Conservation (phyloP, 768 basidiomycete species). For the Guyanaporus albipodus region DNA sequence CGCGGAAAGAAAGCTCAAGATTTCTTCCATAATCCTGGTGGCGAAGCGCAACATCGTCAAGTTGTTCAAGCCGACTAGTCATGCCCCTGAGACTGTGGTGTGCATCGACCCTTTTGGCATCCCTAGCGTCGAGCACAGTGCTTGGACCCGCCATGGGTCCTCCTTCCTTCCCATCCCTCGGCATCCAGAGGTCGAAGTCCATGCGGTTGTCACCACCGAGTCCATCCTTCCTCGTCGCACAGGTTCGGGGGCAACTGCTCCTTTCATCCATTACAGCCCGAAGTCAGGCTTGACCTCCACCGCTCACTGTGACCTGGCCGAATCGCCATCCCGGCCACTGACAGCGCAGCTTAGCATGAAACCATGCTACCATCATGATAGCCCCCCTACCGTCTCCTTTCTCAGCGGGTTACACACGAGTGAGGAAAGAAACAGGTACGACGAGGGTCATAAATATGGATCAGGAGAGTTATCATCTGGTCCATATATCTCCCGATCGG, state of each 20-base stretch:
- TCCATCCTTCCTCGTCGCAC: neutral
- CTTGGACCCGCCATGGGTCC: neutral
- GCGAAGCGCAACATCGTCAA: slow-evolving; percentile 13
- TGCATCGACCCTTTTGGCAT: neutral
- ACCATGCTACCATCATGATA: neutral
- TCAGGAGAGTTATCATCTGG: neutral
- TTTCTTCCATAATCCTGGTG: slow-evolving; percentile 9
- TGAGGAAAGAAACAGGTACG: slow-evolving; percentile 3
- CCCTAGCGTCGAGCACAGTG: neutral
- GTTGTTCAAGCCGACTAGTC: slow-evolving; percentile 12
- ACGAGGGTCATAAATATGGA: neutral
- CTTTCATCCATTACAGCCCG: neutral
- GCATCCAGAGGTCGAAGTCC: neutral
- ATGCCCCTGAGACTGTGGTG: neutral
- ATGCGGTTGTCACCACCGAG: neutral
- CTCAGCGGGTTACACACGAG: neutral
- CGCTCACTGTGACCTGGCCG: neutral
- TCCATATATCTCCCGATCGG: neutral
- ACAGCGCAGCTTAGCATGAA: neutral
- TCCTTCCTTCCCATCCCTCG: neutral
- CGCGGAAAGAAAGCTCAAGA: slow-evolving; percentile 3
- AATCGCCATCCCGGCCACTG: neutral
- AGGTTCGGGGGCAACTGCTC: neutral
- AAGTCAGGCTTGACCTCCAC: neutral
- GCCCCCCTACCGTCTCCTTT: neutral